Evolutionary conservation across 352 stramenopile species (phyloP), one percentile per base, ranked within the genome.

Genomic region (Pythium rishiriense): DNA sequence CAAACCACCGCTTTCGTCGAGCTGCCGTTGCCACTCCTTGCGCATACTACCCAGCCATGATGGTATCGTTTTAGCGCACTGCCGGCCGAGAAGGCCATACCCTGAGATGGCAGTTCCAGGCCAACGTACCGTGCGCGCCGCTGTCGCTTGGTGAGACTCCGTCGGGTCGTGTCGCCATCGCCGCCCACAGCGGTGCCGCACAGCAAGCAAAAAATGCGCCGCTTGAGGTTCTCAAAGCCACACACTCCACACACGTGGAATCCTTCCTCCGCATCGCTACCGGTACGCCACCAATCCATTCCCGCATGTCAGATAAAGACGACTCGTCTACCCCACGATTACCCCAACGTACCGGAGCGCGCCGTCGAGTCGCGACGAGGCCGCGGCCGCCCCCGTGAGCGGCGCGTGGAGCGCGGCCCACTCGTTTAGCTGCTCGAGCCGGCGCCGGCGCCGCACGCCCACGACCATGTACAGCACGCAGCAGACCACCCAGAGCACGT

Each of bases 191-290:
- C 12, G 11, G 55, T 64, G 22, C 58, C 58, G 25, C 58, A 64
- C 17, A 58, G 19, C 15, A 58, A 19, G 21, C 58, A 64, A 24
- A 51, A 50, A 26, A 57, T 50, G 4, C 46, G 35, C 10, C 58
- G 58, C 47, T 56, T 58, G 46, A 64, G 48, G 58, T 64, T 64
- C 31, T 57, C 58, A 35, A 64, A 64, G 28, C 29, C 46, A 14
- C 58, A 64, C 21, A 64, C 58, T 24, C 9, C 47, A n/a, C 58
- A 64, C n/a, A 9, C n/a, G 22, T 43, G 19, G 25, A 45, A 64
- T 8, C 58, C 58, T 2, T 64, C 47, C 14, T 53, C 58, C 6
- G 58, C 58, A 12, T 58, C 58, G 3, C 58, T 64, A 43, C 24
- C n/a, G 4, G 17, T 12, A 14, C 37, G 7, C 31, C 31, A 37